Evolutionary conservation across 495 filamentous ascomycete genomes (phyloP).

Genomic region (Aspergillus biplanus): DNA sequence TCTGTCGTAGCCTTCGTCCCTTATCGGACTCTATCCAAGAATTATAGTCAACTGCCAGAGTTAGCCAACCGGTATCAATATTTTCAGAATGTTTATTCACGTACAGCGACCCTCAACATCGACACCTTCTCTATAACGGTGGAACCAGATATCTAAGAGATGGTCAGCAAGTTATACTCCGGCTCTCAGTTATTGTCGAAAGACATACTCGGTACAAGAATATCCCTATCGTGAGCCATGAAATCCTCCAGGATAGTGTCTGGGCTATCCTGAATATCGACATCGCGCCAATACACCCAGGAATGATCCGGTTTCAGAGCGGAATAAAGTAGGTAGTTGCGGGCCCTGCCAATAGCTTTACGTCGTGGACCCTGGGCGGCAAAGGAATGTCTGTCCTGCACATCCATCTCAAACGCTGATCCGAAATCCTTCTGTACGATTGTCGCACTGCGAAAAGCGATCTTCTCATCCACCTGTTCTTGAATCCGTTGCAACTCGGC

Average conservation of each 20-base stretch:
- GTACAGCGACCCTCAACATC: constrained; percentile 95
- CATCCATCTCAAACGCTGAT: constrained; percentile 64
- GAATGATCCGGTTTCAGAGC: constrained; percentile 91
- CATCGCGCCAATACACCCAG: constrained; percentile 99
- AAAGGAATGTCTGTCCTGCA: constrained; percentile 83
- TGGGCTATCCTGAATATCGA: constrained; percentile 92
- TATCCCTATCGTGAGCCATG: constrained; percentile 87
- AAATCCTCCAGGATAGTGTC: constrained; percentile 90
- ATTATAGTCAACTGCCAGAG: constrained; percentile 85
- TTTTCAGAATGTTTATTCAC: constrained; percentile 30
- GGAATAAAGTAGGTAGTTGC: constrained; percentile 87
- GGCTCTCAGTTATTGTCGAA: background rate
- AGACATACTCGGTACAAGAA: constrained; percentile 89
- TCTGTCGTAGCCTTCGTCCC: constrained; percentile 69
- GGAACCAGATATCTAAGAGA: constrained; percentile 90
- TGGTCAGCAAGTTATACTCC: constrained; percentile 28
- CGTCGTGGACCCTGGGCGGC: constrained; percentile 86
- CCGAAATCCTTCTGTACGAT: constrained; percentile 93
- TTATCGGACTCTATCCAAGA: constrained; percentile 96
- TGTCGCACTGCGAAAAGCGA: constrained; percentile 78
- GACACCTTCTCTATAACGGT: constrained; percentile 77
- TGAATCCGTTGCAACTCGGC: constrained; percentile 88
- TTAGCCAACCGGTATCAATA: constrained; percentile 23
- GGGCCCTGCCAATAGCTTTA: constrained; percentile 85
- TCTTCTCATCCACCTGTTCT: constrained; percentile 69